Base-by-base conservation (phyloP, 768 basidiomycete species). In the Mycena alexandri region DNA sequence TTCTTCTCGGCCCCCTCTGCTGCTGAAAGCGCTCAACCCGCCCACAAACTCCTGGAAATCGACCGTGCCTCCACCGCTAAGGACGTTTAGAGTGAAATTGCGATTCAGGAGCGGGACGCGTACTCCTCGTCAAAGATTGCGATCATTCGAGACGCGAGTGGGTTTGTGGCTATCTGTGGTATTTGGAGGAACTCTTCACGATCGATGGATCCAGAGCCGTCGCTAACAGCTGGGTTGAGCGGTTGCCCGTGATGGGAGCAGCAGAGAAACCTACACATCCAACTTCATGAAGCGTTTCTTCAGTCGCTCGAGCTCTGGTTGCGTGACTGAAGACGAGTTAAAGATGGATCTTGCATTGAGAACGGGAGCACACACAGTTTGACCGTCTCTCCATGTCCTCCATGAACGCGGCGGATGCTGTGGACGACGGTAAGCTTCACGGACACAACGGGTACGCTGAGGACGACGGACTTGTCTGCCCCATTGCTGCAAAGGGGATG, bases 261-360 rank as follows among this genome's bases (percentile, higher is more conserved):
- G 38, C 55, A 14, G 34, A 48, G 51, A 29, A 19, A 76, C 81
- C 65, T 71, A 91, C 94, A 92, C 93, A 79, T 99, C 98, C 73
- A 99, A 91, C 82, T 99, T 99, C 95, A 99, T 98, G 80, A 99
- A 99, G 60, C 98, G 91, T 79, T 98, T 99, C 88, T 98, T 98
- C 73, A 99, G 86, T 60, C 98, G 88, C 73, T 98, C 94, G 73
- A 99, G 83, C 81, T 99, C 98, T 53, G 90, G 87, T 54, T 92
- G 93, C 21, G 94, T 98, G 90, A 99, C 98, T 99, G 76, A 48
- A 38, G 10, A 24, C 44, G 48, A 29, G 57, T 50, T n/a, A 57
- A 55, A 43, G 51, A 24, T 21, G 41, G 24, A 10, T 22, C 10
- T 38, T 38, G 38, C 10, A 38, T 38, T 38, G 38, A n/a, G n/a